Percentiles rank a stretch among this genome's conserved stretches.
Evolutionary conservation across 2,329 filamentous ascomycete species (phyloP).

Genomic region (Epichloe amarillans): DNA sequence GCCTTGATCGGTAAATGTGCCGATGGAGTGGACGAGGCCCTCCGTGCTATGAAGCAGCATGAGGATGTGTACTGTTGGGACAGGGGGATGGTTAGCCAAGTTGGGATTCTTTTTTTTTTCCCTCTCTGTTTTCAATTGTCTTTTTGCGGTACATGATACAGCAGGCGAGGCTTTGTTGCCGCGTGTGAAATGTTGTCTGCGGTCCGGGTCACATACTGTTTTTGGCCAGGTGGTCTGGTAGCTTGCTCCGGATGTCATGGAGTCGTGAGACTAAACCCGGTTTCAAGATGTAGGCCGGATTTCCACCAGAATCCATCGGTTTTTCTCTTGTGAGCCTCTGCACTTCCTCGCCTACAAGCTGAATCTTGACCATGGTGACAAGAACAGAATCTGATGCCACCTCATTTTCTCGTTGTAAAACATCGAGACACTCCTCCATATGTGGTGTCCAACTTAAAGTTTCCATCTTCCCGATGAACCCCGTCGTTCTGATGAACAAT

Average conservation of each 20-base stretch:
- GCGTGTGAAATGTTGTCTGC: not conserved
- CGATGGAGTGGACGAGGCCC: constrained; percentile 19
- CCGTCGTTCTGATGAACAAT: constrained; percentile 16
- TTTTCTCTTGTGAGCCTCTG: constrained; percentile 20
- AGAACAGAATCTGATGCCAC: constrained; percentile 36
- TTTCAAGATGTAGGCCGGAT: constrained; percentile 21
- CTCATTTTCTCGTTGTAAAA: constrained; percentile 32
- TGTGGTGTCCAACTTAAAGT: constrained; percentile 42
- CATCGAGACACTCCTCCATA: constrained; percentile 41
- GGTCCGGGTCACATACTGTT: constrained; percentile 14
- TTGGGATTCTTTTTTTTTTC: no score
- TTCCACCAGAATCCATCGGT: constrained; percentile 13
- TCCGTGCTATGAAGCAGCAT: constrained; percentile 18
- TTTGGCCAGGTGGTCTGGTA: constrained; percentile 12
- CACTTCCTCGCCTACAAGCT: constrained; percentile 27
- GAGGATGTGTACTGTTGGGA: constrained; percentile 15
- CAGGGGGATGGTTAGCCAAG: not conserved
- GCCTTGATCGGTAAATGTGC: constrained; percentile 17
- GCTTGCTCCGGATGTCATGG: constrained; percentile 12
- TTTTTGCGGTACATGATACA: no score
- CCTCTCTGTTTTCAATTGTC: no score
- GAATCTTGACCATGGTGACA: constrained; percentile 20
- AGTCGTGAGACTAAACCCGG: constrained; percentile 17
- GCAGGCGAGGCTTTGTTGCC: no score
- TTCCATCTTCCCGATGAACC: constrained; percentile 33